phyloP scores from a whole-genome alignment of 2,329 filamentous ascomycete species.

The Verticillium albo-atrum region DNA sequence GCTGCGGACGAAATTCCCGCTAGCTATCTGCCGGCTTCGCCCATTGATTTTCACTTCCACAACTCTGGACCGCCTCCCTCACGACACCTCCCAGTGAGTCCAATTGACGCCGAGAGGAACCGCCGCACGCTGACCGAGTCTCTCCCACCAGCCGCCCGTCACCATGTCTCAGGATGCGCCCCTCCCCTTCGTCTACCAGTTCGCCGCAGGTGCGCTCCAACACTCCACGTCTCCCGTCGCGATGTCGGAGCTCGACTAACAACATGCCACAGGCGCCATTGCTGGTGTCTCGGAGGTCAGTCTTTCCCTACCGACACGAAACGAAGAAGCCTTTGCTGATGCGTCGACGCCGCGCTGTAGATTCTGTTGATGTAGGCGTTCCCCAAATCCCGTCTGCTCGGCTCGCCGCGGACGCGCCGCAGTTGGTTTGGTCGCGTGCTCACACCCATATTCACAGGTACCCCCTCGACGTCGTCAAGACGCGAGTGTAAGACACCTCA shows the following conservation, averaged over 20 bases:
- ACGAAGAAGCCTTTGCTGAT: background rate
- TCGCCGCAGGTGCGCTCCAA: constrained; percentile 72
- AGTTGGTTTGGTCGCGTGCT: constrained; percentile 14
- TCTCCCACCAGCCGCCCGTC: constrained; percentile 11
- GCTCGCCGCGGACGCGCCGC: constrained; percentile 4
- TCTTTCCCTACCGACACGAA: constrained; percentile 13
- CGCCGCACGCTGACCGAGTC: background rate
- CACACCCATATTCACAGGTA: constrained; percentile 61
- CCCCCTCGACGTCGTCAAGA: constrained; percentile 97
- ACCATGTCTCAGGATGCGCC: constrained; percentile 67
- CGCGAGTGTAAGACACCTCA: constrained; percentile 69
- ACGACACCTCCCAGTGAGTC: background rate
- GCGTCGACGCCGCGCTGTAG: constrained; percentile 35
- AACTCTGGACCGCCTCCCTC: background rate
- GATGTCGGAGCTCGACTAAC: constrained; percentile 21
- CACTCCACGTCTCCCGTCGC: constrained; percentile 7
- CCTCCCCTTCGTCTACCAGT: constrained; percentile 90
- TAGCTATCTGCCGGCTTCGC: constrained; percentile 1
- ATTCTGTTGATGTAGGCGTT: constrained; percentile 76
- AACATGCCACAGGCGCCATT: constrained; percentile 63
- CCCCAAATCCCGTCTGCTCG: background rate
- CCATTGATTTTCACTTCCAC: constrained; percentile 9
- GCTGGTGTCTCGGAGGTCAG: constrained; percentile 95
- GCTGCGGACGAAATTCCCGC: constrained; percentile 5
- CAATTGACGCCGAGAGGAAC: background rate